These are phyloP conservation scores for Sphaceloma murrayae DNA, from an alignment of 2,329 filamentous ascomycete genomes.

Conservation along the genomic window DNA sequence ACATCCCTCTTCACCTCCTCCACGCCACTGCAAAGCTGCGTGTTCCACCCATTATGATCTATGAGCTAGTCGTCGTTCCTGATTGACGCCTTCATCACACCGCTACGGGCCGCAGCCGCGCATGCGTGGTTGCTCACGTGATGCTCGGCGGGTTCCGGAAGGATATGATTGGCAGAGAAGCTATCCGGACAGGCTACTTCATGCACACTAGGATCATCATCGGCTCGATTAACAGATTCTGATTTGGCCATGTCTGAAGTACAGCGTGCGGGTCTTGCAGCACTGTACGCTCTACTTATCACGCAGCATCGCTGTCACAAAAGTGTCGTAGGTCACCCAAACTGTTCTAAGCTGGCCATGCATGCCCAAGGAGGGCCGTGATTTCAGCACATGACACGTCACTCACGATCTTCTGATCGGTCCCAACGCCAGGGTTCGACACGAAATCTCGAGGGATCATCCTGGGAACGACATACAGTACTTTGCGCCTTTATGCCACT, in stretches of 20 bases:
- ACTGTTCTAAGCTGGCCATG: too few relatives aligned
- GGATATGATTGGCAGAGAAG: background rate
- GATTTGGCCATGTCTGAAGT: too few relatives aligned
- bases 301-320: too few relatives aligned
- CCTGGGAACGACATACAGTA: background rate
- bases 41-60: background rate
- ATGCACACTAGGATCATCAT: too few relatives aligned
- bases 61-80: background rate
- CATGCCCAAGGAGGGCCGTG: too few relatives aligned
- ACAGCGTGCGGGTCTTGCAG: background rate
- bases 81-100: slow-evolving; percentile 2
- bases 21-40: slow-evolving; percentile 2
- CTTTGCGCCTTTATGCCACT: slow-evolving; percentile 17
- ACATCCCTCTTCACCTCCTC: background rate
- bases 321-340: too few relatives aligned
- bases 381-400: too few relatives aligned
- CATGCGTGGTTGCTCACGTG: background rate
- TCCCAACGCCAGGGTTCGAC: too few relatives aligned
- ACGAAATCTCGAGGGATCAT: background rate
- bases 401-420: too few relatives aligned
- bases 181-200: background rate
- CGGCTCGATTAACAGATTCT: too few relatives aligned
- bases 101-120: slow-evolving; percentile 11
- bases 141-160: background rate
- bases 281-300: too few relatives aligned